These are phyloP conservation scores for Neohortaea acidophila DNA, from an alignment of 495 filamentous ascomycete genomes.

Conservation along the genomic window DNA sequence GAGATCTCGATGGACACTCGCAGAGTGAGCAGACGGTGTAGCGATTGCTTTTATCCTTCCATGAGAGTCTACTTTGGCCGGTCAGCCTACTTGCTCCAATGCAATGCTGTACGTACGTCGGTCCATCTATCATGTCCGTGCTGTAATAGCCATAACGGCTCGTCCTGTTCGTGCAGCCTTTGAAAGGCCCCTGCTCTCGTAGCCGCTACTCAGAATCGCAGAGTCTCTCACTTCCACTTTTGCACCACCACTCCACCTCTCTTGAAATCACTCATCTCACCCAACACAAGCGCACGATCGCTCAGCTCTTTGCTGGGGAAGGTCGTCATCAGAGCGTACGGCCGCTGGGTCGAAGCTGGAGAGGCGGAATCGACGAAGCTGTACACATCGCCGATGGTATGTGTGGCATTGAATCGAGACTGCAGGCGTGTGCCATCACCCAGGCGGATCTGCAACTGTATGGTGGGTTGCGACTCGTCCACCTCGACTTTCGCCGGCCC, in stretches of 20 bases:
- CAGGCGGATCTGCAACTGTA: constrained; percentile 76
- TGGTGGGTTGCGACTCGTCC: constrained; percentile 59
- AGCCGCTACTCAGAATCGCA: not conserved
- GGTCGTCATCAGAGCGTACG: constrained; percentile 81
- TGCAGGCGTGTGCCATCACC: constrained; percentile 76
- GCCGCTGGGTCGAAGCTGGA: constrained; percentile 38
- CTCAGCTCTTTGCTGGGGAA: constrained; percentile 89
- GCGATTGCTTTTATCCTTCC: too few species aligned
- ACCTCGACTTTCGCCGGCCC: constrained; percentile 37
- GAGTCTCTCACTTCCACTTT: constrained; percentile 55
- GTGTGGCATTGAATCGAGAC: constrained; percentile 79
- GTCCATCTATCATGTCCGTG: too few species aligned
- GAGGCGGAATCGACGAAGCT: constrained; percentile 61
- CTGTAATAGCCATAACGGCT: too few species aligned
- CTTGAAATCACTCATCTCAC: constrained; percentile 73
- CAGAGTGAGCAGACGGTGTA: too few species aligned
- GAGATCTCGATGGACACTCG: too few species aligned
- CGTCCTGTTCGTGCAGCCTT: not conserved
- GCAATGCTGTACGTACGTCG: too few species aligned
- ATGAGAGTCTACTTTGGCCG: too few species aligned
- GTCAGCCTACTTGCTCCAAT: too few species aligned
- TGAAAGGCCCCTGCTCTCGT: not conserved
- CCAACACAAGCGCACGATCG: constrained; percentile 52
- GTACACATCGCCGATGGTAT: constrained; percentile 86
- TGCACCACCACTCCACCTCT: constrained; percentile 72